Conservation (phyloP, 2,329 filamentous ascomycete species). For the Aspergillus nomiae region DNA sequence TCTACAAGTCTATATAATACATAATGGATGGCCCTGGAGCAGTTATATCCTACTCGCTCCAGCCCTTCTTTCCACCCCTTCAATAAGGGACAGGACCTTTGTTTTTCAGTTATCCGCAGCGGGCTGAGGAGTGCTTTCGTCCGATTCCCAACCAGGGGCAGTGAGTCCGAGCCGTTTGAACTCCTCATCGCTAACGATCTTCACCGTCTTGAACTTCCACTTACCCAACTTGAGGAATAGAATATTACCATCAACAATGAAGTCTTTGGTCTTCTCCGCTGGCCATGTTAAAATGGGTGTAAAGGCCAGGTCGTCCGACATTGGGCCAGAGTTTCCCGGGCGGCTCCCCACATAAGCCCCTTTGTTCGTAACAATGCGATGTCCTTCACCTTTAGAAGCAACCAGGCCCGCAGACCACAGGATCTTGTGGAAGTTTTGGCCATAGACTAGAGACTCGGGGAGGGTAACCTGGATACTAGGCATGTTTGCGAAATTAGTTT, state of each 20-base stretch:
- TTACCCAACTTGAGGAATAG: constrained; percentile 62
- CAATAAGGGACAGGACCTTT: neutral
- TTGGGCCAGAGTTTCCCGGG: constrained; percentile 40
- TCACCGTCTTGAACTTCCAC: constrained; percentile 61
- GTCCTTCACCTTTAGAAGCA: constrained; percentile 53
- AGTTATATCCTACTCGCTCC: neutral
- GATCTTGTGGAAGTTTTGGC: constrained; percentile 52
- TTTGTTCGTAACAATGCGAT: constrained; percentile 51
- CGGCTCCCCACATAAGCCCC: constrained; percentile 54
- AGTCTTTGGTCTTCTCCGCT: constrained; percentile 48
- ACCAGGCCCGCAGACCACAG: constrained; percentile 56
- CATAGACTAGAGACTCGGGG: constrained; percentile 52
- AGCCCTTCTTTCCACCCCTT: neutral
- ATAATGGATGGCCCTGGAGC: neutral
- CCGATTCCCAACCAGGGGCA: constrained; percentile 54
- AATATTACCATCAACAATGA: constrained; percentile 52
- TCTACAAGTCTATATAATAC: constrained; percentile 20
- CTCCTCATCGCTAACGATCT: constrained; percentile 57
- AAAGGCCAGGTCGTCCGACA: constrained; percentile 53
- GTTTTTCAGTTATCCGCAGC: neutral
- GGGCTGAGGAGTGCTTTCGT: constrained; percentile 5
- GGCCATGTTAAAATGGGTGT: constrained; percentile 50
- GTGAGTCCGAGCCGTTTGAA: constrained; percentile 50
- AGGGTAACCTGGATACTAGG: constrained; percentile 43
- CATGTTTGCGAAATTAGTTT: constrained; percentile 43